These are phyloP conservation scores for Talaromyces verruculosus DNA, from an alignment of 2,329 filamentous ascomycete genomes.

Conservation along the genomic window DNA sequence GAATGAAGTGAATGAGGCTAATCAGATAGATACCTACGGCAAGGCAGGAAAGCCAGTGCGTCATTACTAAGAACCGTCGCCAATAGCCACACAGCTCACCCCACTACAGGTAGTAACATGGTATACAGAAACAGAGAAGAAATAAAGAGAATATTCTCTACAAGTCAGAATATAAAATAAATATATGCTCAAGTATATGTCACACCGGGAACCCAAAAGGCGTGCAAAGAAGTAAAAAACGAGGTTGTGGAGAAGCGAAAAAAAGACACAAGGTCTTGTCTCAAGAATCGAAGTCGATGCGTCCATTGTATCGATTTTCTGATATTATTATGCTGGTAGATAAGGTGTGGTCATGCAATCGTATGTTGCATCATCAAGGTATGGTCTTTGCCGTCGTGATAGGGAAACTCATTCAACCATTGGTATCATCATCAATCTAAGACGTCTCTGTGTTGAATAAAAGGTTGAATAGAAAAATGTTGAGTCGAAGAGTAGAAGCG, in stretches of 20 bases:
- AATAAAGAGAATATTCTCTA: neutral
- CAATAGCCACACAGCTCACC: neutral
- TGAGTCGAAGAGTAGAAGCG: neutral
- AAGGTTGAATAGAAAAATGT: neutral
- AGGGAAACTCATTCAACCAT: constrained; percentile 12
- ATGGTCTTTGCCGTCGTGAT: constrained; percentile 9
- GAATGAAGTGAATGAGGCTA: neutral
- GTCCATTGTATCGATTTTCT: constrained; percentile 8
- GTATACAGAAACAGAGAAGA: neutral
- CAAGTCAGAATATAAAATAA: neutral
- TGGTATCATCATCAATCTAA: constrained; percentile 18
- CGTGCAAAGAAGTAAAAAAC: neutral
- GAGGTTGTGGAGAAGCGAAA: neutral
- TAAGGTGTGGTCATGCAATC: constrained; percentile 14
- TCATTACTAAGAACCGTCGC: constrained; percentile 8
- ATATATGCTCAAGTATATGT: constrained; percentile 1
- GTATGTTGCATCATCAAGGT: constrained; percentile 1
- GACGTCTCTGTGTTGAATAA: neutral
- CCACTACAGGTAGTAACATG: neutral
- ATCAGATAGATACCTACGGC: constrained; percentile 1
- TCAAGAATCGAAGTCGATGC: constrained; percentile 1
- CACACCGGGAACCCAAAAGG: constrained; percentile 1
- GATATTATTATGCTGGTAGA: constrained; percentile 4
- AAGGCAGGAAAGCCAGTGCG: constrained; percentile 14
- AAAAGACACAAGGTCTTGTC: neutral